Evolutionary conservation across 345 rosid genomes (phyloP).

Genomic region (Adansonia digitata): DNA sequence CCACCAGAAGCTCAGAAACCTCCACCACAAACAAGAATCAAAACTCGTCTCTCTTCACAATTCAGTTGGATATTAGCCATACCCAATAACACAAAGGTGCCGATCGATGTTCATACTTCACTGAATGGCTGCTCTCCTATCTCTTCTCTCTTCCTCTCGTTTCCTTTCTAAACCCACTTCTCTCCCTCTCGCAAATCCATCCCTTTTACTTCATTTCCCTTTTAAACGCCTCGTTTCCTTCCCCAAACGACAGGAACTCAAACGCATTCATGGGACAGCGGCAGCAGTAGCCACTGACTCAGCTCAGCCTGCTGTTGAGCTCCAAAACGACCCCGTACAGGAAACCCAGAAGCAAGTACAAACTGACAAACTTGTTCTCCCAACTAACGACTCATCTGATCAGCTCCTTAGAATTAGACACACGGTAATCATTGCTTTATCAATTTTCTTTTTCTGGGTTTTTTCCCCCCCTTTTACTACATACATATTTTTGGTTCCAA

Average conservation of each 20-base stretch:
- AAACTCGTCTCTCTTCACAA: not conserved
- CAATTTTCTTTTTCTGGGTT: not conserved
- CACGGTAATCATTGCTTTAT: constrained; percentile 44
- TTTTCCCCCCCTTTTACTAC: not conserved
- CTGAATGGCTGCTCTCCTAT: constrained; percentile 20
- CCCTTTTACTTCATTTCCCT: constrained; percentile 27
- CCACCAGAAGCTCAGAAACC: not conserved
- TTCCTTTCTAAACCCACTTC: not conserved
- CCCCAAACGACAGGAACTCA: constrained; percentile 24
- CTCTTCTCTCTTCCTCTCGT: not conserved
- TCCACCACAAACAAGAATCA: not conserved
- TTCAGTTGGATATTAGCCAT: not conserved
- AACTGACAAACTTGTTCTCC: constrained; percentile 46
- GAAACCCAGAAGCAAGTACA: constrained; percentile 25
- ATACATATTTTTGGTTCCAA: not conserved
- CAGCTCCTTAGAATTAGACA: constrained; percentile 73
- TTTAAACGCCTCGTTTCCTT: constrained; percentile 35
- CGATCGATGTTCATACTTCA: not conserved
- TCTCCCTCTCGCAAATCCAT: constrained; percentile 1
- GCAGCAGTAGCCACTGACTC: constrained; percentile 57
- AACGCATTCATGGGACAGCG: constrained; percentile 25
- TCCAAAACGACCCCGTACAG: constrained; percentile 16
- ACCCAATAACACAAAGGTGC: not conserved
- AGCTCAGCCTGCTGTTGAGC: constrained; percentile 29
- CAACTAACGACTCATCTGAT: constrained; percentile 78